Conservation (phyloP, 352 stramenopile genomes). For the Pilasporangium apinafurcum region DNA sequence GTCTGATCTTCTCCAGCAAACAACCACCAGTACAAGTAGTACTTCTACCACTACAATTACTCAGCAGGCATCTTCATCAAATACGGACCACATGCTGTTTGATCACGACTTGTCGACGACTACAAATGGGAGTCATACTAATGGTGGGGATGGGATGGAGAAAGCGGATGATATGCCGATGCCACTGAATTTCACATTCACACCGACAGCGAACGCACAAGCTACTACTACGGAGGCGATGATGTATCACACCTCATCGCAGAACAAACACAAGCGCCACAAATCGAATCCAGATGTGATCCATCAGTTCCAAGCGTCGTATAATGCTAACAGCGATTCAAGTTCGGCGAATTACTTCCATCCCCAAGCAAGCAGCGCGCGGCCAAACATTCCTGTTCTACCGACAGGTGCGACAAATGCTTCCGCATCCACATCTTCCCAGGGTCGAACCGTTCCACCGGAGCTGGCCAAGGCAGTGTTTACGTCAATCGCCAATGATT, state of each 20-base stretch:
- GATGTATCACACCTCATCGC: conserved; percentile 31
- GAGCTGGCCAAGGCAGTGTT: conserved; percentile 13
- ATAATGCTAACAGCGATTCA: not conserved
- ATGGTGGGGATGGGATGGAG: conserved; percentile 12
- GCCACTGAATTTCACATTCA: conserved; percentile 16
- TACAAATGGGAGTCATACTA: conserved; percentile 6
- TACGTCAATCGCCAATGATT: conserved; percentile 14
- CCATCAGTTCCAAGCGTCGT: conserved; percentile 17
- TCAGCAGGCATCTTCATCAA: not conserved
- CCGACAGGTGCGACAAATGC: too few species aligned
- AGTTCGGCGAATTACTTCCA: too few species aligned
- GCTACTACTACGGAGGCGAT: not conserved
- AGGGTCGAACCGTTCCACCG: not conserved
- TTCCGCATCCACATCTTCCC: too few species aligned
- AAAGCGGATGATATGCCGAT: conserved; percentile 27
- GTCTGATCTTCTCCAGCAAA: not conserved
- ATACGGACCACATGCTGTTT: conserved; percentile 37
- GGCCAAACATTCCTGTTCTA: conserved; percentile 2
- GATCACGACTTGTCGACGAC: conserved; percentile 35
- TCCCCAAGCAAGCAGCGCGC: not conserved
- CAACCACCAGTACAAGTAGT: too few species aligned
- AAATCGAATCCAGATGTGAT: conserved; percentile 53
- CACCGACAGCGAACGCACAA: conserved; percentile 1
- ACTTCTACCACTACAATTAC: too few species aligned
- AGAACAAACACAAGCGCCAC: conserved; percentile 59